phyloP scores from a whole-genome alignment of 805 yeast species.

The Myxozyma nipponensis region DNA sequence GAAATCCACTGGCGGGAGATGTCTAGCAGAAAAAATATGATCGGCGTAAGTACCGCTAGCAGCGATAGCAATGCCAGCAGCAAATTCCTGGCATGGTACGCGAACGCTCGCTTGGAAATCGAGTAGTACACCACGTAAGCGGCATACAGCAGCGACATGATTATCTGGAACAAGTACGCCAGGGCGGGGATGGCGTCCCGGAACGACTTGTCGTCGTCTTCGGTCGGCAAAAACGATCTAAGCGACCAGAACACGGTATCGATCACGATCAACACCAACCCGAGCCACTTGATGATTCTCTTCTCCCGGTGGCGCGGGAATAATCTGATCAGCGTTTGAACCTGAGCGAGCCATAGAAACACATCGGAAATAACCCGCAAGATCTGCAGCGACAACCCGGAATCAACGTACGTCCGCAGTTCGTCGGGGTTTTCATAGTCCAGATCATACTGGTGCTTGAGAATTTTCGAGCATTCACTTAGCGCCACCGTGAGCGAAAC shows the following conservation, averaged over 20 bases:
- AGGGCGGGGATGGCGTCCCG: constrained; percentile 36
- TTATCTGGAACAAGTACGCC: constrained; percentile 35
- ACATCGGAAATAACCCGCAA: constrained; percentile 44
- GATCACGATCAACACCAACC: constrained; percentile 36
- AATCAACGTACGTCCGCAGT: constrained; percentile 42
- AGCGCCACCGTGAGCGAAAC: constrained; percentile 52
- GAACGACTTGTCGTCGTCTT: constrained; percentile 31
- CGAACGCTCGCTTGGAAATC: constrained; percentile 41
- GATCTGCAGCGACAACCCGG: constrained; percentile 40
- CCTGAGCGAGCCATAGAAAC: constrained; percentile 52
- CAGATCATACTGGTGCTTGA: constrained; percentile 48
- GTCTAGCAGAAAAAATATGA: constrained; percentile 40
- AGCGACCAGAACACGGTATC: constrained; percentile 33
- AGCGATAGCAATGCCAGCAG: constrained; percentile 49
- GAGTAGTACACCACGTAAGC: constrained; percentile 41
- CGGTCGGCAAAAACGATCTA: constrained; percentile 21
- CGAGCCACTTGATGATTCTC: constrained; percentile 36
- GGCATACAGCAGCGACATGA: constrained; percentile 36
- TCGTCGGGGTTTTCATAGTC: constrained; percentile 53
- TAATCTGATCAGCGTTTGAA: constrained; percentile 46
- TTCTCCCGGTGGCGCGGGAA: constrained; percentile 39
- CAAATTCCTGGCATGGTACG: constrained; percentile 47
- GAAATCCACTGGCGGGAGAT: constrained; percentile 41
- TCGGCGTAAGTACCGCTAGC: constrained; percentile 40
- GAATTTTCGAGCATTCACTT: constrained; percentile 43